These are phyloP conservation scores for Amoebophrya sp. DNA, from an alignment of 169 alveolate species.

Conservation along the genomic window DNA sequence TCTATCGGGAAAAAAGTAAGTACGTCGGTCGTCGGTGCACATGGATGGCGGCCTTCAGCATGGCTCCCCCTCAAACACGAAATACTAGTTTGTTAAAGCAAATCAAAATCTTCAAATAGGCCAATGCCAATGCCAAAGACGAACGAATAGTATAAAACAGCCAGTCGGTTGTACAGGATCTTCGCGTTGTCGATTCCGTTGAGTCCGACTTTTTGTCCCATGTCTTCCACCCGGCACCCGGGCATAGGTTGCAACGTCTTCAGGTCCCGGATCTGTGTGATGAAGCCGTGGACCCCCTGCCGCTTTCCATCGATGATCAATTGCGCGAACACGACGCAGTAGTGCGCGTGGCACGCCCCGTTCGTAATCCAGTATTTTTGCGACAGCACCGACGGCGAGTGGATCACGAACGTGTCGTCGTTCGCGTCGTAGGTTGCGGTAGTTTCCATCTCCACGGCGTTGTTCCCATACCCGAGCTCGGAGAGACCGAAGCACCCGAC, in stretches of 20 bases:
- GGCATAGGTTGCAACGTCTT: slow-evolving; percentile 19
- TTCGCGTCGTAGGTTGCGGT: slow-evolving; percentile 52
- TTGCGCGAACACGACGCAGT: slow-evolving; percentile 54
- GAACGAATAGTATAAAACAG: no score
- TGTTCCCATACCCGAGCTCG: slow-evolving; percentile 63
- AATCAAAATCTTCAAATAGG: no score
- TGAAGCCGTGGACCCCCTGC: slow-evolving; percentile 22
- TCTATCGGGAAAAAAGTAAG: no score
- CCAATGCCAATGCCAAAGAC: no score
- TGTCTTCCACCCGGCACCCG: slow-evolving; percentile 51
- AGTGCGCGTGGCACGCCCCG: slow-evolving; percentile 49
- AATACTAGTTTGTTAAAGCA: no score
- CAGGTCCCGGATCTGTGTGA: slow-evolving; percentile 20
- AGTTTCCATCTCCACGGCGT: slow-evolving; percentile 51
- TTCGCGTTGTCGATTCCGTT: slow-evolving; percentile 57
- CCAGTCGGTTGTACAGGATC: slow-evolving; percentile 32
- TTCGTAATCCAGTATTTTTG: slow-evolving; percentile 62
- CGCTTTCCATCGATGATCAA: slow-evolving; percentile 21
- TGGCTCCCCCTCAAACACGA: no score
- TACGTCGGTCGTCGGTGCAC: no score
- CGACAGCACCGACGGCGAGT: slow-evolving; percentile 47
- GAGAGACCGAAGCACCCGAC: slow-evolving; percentile 56
- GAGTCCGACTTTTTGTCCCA: slow-evolving; percentile 48
- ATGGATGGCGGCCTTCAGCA: no score
- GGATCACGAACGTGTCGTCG: slow-evolving; percentile 42